Evolutionary conservation across 495 filamentous ascomycete genomes (phyloP).

Genomic region (Penicillium ochrochloron): DNA sequence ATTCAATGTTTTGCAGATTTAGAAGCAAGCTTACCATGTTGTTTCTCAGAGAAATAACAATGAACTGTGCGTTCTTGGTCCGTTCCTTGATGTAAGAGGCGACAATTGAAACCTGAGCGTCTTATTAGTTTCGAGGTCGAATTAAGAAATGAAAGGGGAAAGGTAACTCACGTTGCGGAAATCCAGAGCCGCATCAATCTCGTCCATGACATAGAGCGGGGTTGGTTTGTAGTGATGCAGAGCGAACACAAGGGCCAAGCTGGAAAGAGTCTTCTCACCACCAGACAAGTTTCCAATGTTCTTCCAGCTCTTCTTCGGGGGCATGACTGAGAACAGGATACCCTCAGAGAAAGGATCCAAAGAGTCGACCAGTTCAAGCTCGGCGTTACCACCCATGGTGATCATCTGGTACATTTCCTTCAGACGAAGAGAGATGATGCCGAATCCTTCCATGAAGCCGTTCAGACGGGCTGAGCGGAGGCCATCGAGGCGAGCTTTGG

Average conservation of each 20-base stretch:
- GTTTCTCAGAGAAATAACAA: slow-evolving; percentile 96
- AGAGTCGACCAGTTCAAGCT: slow-evolving; percentile 93
- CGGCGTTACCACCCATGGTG: slow-evolving; percentile 98
- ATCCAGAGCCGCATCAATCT: slow-evolving; percentile 97
- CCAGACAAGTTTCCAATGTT: slow-evolving; percentile 94
- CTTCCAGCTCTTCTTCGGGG: slow-evolving; percentile 99
- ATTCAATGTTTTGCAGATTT: slow-evolving; percentile 19
- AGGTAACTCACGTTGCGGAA: slow-evolving; percentile 84
- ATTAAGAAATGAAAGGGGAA: not conserved
- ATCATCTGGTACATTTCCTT: slow-evolving; percentile 99
- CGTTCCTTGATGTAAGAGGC: slow-evolving; percentile 98
- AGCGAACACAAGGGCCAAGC: slow-evolving; percentile 93
- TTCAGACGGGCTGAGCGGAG: slow-evolving; percentile 86
- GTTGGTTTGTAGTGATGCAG: slow-evolving; percentile 98
- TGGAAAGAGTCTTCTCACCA: slow-evolving; percentile 96
- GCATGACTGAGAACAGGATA: slow-evolving; percentile 97
- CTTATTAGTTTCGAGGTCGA: slow-evolving; percentile 16
- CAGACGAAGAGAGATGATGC: slow-evolving; percentile 87
- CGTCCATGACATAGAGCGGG: slow-evolving; percentile 98
- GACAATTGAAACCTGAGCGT: slow-evolving; percentile 88
- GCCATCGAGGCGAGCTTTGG: slow-evolving; percentile 89
- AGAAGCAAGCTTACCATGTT: slow-evolving; percentile 72
- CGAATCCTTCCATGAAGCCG: slow-evolving; percentile 98
- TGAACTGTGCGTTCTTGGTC: slow-evolving; percentile 98
- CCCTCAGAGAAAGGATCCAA: slow-evolving; percentile 97